Evolutionary conservation across 2,329 filamentous ascomycete genomes (phyloP).

Genomic region (Diaporthe aspalathi): DNA sequence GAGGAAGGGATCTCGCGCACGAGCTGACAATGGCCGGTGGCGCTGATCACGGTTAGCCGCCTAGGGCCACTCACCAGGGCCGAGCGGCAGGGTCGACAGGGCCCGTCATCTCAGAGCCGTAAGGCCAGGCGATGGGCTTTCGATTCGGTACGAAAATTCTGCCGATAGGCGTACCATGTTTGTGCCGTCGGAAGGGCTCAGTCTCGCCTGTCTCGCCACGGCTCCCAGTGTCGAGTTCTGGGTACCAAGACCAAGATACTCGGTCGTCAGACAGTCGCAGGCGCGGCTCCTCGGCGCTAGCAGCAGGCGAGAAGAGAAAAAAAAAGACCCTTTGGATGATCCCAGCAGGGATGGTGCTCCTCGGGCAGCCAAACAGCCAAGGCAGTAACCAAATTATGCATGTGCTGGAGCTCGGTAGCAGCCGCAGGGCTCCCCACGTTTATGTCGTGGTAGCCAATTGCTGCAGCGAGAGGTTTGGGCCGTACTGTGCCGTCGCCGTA

Average conservation of each 20-base stretch:
- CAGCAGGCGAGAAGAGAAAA: constrained; percentile 3
- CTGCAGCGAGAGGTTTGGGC: constrained; percentile 4
- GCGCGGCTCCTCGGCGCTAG: constrained; percentile 28
- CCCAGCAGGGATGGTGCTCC: constrained; percentile 13
- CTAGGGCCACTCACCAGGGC: too few species aligned
- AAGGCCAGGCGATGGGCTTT: too few species aligned
- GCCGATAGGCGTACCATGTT: constrained; percentile 27
- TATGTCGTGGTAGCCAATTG: constrained; percentile 1
- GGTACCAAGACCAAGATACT: neutral
- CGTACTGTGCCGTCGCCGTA: constrained; percentile 14
- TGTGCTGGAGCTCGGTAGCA: constrained; percentile 32
- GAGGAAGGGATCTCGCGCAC: constrained; percentile 24
- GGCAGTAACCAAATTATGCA: constrained; percentile 27
- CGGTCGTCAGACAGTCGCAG: constrained; percentile 4
- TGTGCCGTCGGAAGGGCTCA: constrained; percentile 12
- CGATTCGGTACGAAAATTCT: constrained; percentile 22
- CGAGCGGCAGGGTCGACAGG: neutral
- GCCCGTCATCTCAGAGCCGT: neutral
- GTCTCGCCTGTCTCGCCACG: constrained; percentile 11
- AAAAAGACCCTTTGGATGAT: constrained; percentile 18
- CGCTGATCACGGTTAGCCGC: constrained; percentile 20
- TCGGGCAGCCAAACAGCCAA: neutral
- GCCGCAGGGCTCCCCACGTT: constrained; percentile 32
- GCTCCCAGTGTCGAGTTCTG: constrained; percentile 3
- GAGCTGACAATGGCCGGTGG: constrained; percentile 30